These are phyloP conservation scores for Claviceps sp. DNA, from an alignment of 2,329 filamentous ascomycete genomes.

Conservation along the genomic window DNA sequence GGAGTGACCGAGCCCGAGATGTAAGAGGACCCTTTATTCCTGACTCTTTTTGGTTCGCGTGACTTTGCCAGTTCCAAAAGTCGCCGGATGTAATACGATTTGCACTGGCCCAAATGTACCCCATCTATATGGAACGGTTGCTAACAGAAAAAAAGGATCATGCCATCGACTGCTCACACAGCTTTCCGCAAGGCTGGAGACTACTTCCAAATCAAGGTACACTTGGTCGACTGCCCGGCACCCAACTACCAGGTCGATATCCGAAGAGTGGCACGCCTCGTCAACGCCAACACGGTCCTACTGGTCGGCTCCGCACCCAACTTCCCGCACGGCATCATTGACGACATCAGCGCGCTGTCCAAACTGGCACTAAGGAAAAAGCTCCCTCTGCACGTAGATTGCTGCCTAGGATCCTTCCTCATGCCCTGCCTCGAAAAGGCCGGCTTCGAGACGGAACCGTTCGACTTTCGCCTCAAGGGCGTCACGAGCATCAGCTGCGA, in stretches of 20 bases:
- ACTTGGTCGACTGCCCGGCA: constrained; percentile 75
- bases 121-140: too few species aligned
- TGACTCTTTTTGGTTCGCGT: background rate
- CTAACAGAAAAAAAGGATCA: constrained; percentile 45
- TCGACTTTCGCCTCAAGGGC: constrained; percentile 88
- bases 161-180: constrained; percentile 88
- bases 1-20: constrained; percentile 90
- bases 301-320: constrained; percentile 93
- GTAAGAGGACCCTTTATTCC: constrained; percentile 32
- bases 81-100: too few species aligned
- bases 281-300: constrained; percentile 89
- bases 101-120: too few species aligned
- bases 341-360: constrained; percentile 79
- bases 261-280: constrained; percentile 61
- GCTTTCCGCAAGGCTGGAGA: constrained; percentile 90
- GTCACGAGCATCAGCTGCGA: constrained; percentile 94
- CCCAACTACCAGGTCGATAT: constrained; percentile 77
- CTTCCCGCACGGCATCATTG: constrained; percentile 96
- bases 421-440: constrained; percentile 84
- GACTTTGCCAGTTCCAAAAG: too few species aligned
- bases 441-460: constrained; percentile 78
- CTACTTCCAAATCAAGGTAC: constrained; percentile 95
- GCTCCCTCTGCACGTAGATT: constrained; percentile 89
- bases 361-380: constrained; percentile 67
- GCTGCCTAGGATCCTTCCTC: constrained; percentile 91